Percentiles rank a stretch among this genome's conserved stretches.
These are phyloP conservation scores for Heritiera littoralis DNA, from an alignment of 345 rosid genomes.

Conservation along the genomic window DNA sequence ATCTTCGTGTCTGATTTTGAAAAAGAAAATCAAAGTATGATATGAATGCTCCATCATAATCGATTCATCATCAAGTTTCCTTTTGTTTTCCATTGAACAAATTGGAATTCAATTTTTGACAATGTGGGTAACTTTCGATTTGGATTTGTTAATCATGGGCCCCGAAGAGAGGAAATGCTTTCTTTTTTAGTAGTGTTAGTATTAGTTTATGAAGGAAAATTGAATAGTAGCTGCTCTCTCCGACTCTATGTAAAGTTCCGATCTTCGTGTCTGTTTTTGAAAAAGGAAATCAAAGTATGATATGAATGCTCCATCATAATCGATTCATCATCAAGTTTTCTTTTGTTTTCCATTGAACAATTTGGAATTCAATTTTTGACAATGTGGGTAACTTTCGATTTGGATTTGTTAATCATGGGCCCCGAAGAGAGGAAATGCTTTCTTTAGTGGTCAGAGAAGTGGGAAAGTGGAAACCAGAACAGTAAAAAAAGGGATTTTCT, in stretches of 20 bases:
- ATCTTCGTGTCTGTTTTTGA: slow-evolving; percentile 14
- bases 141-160: slow-evolving; percentile 16
- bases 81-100: neutral
- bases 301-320: slow-evolving; percentile 17
- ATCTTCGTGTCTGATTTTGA: slow-evolving; percentile 14
- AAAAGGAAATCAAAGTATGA: slow-evolving; percentile 4
- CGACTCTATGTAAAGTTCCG: slow-evolving; percentile 27
- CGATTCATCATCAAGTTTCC: neutral
- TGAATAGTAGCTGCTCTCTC: too few relatives aligned
- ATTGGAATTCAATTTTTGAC: neutral
- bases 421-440: slow-evolving; percentile 30
- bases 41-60: slow-evolving; percentile 11
- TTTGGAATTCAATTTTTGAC: neutral
- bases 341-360: neutral
- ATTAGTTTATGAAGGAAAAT: neutral
- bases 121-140: slow-evolving; percentile 1
- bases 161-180: slow-evolving; percentile 30
- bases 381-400: slow-evolving; percentile 2
- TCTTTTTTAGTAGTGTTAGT: slow-evolving; percentile 29
- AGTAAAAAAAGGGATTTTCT: slow-evolving; percentile 44
- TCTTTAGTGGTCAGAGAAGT: slow-evolving; percentile 62
- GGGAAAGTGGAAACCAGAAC: slow-evolving; percentile 62
- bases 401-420: slow-evolving; percentile 17
- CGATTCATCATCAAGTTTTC: neutral
- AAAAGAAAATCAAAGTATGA: slow-evolving; percentile 5